Conservation (phyloP, 2,329 filamentous ascomycete species). For the Neopestalotiopsis sp. region DNA sequence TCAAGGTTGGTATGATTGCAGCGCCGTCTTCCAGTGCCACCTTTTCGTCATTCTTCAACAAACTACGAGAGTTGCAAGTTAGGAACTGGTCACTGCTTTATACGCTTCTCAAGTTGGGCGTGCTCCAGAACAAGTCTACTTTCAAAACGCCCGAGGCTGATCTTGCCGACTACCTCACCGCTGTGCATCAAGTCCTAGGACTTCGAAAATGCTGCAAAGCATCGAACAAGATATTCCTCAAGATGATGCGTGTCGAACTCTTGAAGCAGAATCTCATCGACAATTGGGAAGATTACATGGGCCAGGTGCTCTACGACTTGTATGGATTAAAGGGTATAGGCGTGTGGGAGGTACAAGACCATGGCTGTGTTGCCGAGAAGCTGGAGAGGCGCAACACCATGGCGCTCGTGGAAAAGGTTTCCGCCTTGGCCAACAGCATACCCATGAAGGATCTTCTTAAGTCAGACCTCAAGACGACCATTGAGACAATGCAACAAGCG, state of each 20-base stretch:
- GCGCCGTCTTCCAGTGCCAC: slow-evolving; percentile 63
- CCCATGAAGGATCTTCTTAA: slow-evolving; percentile 91
- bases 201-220: slow-evolving; percentile 84
- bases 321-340: slow-evolving; percentile 78
- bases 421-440: slow-evolving; percentile 80
- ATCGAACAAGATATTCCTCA: slow-evolving; percentile 86
- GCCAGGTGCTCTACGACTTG: slow-evolving; percentile 82
- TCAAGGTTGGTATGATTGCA: slow-evolving; percentile 75
- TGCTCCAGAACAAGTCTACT: slow-evolving; percentile 66
- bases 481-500: slow-evolving; percentile 90
- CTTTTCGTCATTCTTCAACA: slow-evolving; percentile 65
- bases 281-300: slow-evolving; percentile 85
- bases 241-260: slow-evolving; percentile 86
- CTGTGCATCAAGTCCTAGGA: slow-evolving; percentile 83
- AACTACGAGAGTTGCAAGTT: slow-evolving; percentile 85
- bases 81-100: slow-evolving; percentile 90
- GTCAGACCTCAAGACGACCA: slow-evolving; percentile 85
- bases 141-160: slow-evolving; percentile 74
- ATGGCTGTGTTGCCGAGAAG: slow-evolving; percentile 77
- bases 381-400: slow-evolving; percentile 82
- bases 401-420: slow-evolving; percentile 82
- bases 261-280: slow-evolving; percentile 76
- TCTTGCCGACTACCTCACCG: slow-evolving; percentile 77
- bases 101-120: slow-evolving; percentile 75
- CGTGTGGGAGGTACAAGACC: slow-evolving; percentile 72